Base-by-base conservation (phyloP, 2,329 filamentous ascomycete species). In the Aspergillaceae sp. region DNA sequence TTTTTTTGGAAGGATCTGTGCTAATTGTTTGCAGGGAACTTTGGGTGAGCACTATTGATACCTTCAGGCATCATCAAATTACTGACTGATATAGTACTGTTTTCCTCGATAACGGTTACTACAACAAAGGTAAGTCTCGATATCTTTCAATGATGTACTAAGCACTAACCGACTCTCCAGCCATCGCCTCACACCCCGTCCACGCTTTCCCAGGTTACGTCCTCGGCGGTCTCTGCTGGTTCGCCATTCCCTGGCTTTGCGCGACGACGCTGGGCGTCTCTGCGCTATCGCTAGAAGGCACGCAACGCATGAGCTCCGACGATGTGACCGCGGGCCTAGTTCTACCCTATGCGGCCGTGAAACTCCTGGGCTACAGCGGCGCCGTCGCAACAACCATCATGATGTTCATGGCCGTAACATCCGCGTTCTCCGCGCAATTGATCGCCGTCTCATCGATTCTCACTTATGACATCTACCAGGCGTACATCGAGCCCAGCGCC, bases 381-480 rank as follows among this genome's bases (percentile, higher is more conserved):
- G 89, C 88, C 1, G 79, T 82, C 1, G 86, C 81, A 0, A 88
- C 86, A 0, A 75, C 94, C 1, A 70, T 95, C 7, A 81, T 94
- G 52, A 77, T 94, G 45, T 94, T 94, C 72, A 87, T 94, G 82
- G 89, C 90, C 26, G 88, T 94, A 26, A 94, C 89, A 0, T 87
- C 82, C 1, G 86, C 88, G 0, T 86, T 85, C 52, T 90, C 84
- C 1, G 84, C 87, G 0, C 86, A 94, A 63, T 72, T 94, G 4
- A 91, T 95, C 48, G 87, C 89, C 2, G 87, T 94, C 1, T 91
- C 86, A 1, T 89, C 85, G 6, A 94, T 94, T 66, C 82, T 83
- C 67, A 94, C 88, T 0, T 94, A 92, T 63, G 88, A 94, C 60
- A 76, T 92, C 53, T 94, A 92, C 69, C 83, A 89, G 51, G 88